These are phyloP conservation scores for Chenopodium berlandieri DNA, from an alignment of 148 eudicot species.

Conservation along the genomic window DNA sequence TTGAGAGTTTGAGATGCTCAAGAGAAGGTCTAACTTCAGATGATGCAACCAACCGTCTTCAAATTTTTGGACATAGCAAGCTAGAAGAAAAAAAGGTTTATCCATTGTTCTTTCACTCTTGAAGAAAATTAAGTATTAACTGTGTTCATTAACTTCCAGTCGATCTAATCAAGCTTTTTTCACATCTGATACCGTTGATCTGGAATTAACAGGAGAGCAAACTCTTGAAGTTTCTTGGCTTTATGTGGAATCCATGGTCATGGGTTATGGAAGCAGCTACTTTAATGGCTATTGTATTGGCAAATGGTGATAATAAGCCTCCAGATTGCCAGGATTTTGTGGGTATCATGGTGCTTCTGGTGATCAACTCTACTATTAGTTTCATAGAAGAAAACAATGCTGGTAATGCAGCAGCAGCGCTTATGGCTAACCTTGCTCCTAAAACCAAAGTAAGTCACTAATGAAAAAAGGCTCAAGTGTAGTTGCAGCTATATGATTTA, in stretches of 20 bases:
- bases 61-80: conserved; percentile 62
- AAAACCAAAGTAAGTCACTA: conserved; percentile 54
- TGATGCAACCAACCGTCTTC: conserved; percentile 47
- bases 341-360: conserved; percentile 51
- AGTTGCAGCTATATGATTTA: not conserved
- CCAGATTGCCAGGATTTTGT: conserved; percentile 74
- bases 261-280: conserved; percentile 78
- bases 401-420: conserved; percentile 73
- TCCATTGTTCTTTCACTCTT: not conserved
- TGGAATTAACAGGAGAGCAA: conserved; percentile 45
- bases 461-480: not conserved
- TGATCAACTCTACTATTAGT: conserved; percentile 70
- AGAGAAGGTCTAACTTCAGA: conserved; percentile 51
- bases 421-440: conserved; percentile 79
- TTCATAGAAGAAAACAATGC: conserved; percentile 79
- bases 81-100: conserved; percentile 70
- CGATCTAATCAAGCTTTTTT: not conserved
- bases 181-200: not conserved
- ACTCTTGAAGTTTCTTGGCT: conserved; percentile 53
- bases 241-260: conserved; percentile 75
- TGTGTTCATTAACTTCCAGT: not conserved
- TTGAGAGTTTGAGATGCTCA: conserved; percentile 55
- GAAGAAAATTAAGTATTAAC: too few species aligned
- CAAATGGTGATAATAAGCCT: conserved; percentile 55
- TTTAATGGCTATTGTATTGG: conserved; percentile 55